A percentile compares a stretch with the other conserved stretches of the same genome.
phyloP scores from a whole-genome alignment of 2,329 filamentous ascomycete genomes.

The Stagonosporopsis vannaccii region DNA sequence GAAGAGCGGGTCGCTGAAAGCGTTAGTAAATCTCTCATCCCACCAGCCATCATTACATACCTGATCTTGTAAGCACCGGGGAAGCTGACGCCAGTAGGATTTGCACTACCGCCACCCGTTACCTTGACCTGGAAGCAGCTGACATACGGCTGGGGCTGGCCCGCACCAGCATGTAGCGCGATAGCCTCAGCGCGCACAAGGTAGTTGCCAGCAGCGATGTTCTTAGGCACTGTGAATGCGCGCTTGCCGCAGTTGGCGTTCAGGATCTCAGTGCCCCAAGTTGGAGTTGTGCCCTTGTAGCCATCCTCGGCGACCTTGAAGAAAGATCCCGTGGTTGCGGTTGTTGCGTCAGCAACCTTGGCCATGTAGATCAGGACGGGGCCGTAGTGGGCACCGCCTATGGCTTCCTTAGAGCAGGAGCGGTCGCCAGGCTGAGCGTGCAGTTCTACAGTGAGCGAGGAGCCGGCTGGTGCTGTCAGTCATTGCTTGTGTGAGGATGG shows the following conservation, averaged over 20 bases:
- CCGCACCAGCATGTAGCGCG: constrained; percentile 45
- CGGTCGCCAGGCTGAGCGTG: constrained; percentile 46
- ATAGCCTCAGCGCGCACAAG: constrained; percentile 46
- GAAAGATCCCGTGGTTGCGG: constrained; percentile 40
- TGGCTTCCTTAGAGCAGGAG: constrained; percentile 42
- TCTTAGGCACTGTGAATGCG: constrained; percentile 46
- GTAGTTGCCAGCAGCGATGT: constrained; percentile 42
- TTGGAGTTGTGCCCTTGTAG: constrained; percentile 45
- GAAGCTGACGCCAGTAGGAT: constrained; percentile 43
- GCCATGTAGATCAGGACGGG: constrained; percentile 50
- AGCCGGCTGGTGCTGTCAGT: constrained; percentile 39
- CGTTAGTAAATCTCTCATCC: constrained; percentile 1
- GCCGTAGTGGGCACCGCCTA: constrained; percentile 50
- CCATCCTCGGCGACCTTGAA: constrained; percentile 51
- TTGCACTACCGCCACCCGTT: constrained; percentile 44
- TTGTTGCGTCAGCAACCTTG: constrained; percentile 47
- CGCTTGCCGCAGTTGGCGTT: constrained; percentile 50
- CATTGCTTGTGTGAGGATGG: neutral
- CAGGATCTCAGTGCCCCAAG: constrained; percentile 49
- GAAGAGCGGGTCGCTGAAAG: constrained; percentile 40
- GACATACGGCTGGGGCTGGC: constrained; percentile 45
- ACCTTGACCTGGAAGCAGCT: constrained; percentile 51
- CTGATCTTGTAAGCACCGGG: constrained; percentile 45
- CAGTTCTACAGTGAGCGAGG: constrained; percentile 47
- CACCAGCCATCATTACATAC: constrained; percentile 9